Evolutionary conservation across 495 filamentous ascomycete genomes (phyloP).

Genomic region (Aspergillus sclerotioniger): DNA sequence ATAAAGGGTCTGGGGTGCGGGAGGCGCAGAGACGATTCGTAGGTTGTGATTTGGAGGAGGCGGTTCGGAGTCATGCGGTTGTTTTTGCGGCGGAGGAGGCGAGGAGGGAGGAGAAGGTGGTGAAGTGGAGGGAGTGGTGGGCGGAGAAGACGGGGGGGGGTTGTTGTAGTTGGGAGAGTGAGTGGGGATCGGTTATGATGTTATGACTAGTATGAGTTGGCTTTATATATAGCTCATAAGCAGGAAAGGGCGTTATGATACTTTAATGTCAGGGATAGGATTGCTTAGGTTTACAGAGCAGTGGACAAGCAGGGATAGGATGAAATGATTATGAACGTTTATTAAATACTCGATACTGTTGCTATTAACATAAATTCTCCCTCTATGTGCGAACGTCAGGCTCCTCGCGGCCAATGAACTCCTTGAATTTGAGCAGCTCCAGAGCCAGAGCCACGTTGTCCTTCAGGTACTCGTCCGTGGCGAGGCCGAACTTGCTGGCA

Average conservation of each 20-base stretch:
- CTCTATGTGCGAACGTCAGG: conserved; percentile 90
- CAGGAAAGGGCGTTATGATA: no score
- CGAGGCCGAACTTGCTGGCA: conserved; percentile 65
- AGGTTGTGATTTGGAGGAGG: conserved; percentile 80
- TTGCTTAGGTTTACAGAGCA: no score
- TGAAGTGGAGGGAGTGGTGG: conserved; percentile 85
- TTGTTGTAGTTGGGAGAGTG: no score
- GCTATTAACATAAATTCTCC: neutral
- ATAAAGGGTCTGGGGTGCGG: conserved; percentile 60
- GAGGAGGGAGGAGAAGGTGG: conserved; percentile 60
- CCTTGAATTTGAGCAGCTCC: conserved; percentile 81
- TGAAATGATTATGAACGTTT: neutral
- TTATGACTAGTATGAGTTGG: neutral
- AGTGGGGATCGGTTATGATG: neutral
- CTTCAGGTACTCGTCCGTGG: conserved; percentile 92
- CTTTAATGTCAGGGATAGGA: no score
- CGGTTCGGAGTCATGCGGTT: conserved; percentile 83
- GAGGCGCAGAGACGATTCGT: conserved; percentile 74
- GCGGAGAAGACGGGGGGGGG: conserved; percentile 32
- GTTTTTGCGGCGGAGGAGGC: conserved; percentile 95
- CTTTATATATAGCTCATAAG: no score
- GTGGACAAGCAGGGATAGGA: neutral
- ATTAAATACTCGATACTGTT: neutral
- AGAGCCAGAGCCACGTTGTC: conserved; percentile 82
- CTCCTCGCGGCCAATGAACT: conserved; percentile 83